A percentile compares a stretch with the other conserved stretches of the same genome.
Conservation (phyloP, 2,329 filamentous ascomycete genomes). For the Elsinoe batatas region DNA sequence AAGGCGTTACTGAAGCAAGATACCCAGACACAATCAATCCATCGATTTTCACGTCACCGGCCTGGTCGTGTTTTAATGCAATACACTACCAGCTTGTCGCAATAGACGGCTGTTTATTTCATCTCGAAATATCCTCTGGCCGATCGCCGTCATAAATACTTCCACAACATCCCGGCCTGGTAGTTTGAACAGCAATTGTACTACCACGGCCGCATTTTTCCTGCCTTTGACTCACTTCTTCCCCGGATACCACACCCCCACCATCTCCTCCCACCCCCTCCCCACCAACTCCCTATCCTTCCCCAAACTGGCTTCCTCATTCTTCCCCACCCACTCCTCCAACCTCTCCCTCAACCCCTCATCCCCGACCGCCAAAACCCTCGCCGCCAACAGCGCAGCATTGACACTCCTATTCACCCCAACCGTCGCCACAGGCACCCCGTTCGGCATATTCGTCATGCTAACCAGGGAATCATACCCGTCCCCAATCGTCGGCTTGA, state of each 20-base stretch:
- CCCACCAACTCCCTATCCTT: slow-evolving; percentile 52
- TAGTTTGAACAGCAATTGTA: not conserved
- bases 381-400: slow-evolving; percentile 38
- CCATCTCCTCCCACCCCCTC: slow-evolving; percentile 34
- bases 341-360: slow-evolving; percentile 48
- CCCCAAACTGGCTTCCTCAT: slow-evolving; percentile 52
- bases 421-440: slow-evolving; percentile 32
- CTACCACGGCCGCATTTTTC: no score
- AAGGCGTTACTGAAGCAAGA: not conserved
- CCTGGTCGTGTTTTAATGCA: no score
- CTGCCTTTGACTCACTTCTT: slow-evolving; percentile 16
- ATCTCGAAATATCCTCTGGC: no score
- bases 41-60: no score
- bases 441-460: slow-evolving; percentile 44
- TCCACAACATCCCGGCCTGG: no score
- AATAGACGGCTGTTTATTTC: no score
- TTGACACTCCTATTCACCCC: slow-evolving; percentile 39
- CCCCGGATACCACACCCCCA: slow-evolving; percentile 22
- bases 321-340: slow-evolving; percentile 51
- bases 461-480: slow-evolving; percentile 42
- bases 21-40: not conserved
- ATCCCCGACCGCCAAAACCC: slow-evolving; percentile 39
- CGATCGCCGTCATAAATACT: not conserved
- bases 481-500: slow-evolving; percentile 41
- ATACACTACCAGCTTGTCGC: no score